phyloP scores from a whole-genome alignment of 768 basidiomycete species.

The Hericium coralloides region DNA sequence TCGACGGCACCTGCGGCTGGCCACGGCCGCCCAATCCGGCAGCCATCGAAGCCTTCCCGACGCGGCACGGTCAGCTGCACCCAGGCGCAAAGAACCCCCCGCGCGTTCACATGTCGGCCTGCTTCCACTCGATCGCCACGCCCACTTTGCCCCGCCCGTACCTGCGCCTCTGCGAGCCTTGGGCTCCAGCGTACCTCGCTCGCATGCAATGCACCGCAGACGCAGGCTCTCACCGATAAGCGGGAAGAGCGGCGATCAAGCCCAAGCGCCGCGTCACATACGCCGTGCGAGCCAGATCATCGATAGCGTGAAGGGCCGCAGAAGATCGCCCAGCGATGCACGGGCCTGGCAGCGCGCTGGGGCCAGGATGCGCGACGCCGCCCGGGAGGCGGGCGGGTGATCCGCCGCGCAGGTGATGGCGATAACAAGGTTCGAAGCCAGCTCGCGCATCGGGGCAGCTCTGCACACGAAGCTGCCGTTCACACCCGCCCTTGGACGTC shows the following conservation, averaged over 20 bases:
- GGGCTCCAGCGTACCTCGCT: background rate
- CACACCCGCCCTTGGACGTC: too few relatives aligned
- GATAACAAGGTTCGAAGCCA: background rate
- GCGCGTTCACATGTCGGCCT: background rate
- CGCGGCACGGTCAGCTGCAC: background rate
- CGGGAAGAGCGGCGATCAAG: too few relatives aligned
- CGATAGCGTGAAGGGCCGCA: background rate
- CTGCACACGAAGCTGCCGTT: background rate
- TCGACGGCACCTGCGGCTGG: background rate
- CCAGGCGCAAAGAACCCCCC: background rate
- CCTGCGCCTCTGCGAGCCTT: background rate
- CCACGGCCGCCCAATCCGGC: background rate
- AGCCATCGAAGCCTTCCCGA: background rate
- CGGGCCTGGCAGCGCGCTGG: background rate
- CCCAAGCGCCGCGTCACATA: too few relatives aligned
- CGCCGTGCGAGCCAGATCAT: background rate
- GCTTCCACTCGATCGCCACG: background rate
- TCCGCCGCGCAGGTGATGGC: background rate
- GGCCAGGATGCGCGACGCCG: background rate
- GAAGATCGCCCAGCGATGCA: too few relatives aligned
- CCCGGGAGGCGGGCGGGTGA: background rate
- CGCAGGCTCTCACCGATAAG: background rate
- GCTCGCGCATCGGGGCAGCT: background rate
- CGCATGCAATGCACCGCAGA: background rate
- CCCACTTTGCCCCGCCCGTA: background rate